Evolutionary conservation across 306 rosid genomes (phyloP), one percentile per base, ranked within the genome.

Genomic region (Quercus ilex): DNA sequence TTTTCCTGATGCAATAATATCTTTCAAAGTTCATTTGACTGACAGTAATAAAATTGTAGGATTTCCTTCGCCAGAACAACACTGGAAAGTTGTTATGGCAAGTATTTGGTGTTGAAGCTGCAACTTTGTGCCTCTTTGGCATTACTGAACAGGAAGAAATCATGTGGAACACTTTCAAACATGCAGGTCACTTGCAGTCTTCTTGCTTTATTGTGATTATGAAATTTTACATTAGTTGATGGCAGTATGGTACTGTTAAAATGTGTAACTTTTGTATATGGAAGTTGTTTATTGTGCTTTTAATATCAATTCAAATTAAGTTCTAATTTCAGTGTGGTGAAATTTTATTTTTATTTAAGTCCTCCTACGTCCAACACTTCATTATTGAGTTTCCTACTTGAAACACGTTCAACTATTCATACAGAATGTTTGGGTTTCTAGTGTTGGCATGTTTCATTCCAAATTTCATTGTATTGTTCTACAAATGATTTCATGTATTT

Each of bases 21-120:
- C 59, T 74, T 56, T 57, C 31, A 4, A 43, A 18, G 55, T 7
- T 38, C 62, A 26, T 55, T 74, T 33, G 57, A 59, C 17, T 80
- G 13, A 79, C 78, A 21, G 38, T 71, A 51, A 35, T 57, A 35
- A 83, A 55, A 28, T 46, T 76, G 78, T 84, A 94, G 99, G 99
- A 94, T 85, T 94, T 92, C 83, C 89, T 94, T 65, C 81, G 99
- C 60, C 97, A 94, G 79, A 94, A 94, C 90, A 92, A 94, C 86
- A 91, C 99, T 5, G 99, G 97, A 21, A 94, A 94, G 86, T 74
- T 92, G 82, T 76, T 94, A 80, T 91, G 97, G 95, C 97, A 92
- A 80, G 86, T 92, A 28, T 91, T 91, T 87, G 99, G 97, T 69
- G 88, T 87, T 85, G 90, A 88, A 75, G 90, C 92, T 1, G 97